Evolutionary conservation across 495 filamentous ascomycete genomes (phyloP), one percentile per base, ranked within the genome.

Genomic region (Mycothermus thermophilus): DNA sequence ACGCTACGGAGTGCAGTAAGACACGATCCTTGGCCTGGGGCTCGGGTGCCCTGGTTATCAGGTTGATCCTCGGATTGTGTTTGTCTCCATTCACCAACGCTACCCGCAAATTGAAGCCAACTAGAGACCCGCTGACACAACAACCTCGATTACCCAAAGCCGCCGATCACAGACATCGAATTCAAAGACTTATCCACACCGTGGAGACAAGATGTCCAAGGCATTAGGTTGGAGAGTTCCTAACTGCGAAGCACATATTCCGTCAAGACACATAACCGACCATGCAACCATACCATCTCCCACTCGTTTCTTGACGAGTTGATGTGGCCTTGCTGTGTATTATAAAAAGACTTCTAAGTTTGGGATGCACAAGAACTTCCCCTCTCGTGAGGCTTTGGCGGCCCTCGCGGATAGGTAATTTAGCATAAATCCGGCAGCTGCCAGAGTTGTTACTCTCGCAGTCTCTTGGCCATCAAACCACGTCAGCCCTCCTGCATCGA

Each of bases 351-450:
- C n/a, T n/a, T n/a, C n/a, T n/a, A n/a, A 11, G 11, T 25, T 25
- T 25, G 22, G 11, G 11, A 6, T 25, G 6, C 22, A 11, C 22
- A 25, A 11, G 11, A 6, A 25, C 22, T 6, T 25, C 6, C 6
- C 11, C 22, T 25, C 22, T 6, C 6, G 11, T 11, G 22, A 25
- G 22, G 11, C 11, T 11, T 25, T 25, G 11, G 22, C 22, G 22
- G 11, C 6, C 6, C 22, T 25, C 11, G 6, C 11, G 6, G 11
- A 25, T 25, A 25, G 22, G 22, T 27, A 35, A 51, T 55, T 55
- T 55, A 55, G 52, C 50, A 55, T 55, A 55, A 55, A 55, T 32
- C 46, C 47, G 40, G 24, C 44, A 42, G 27, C 41, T 37, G 46
- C 30, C 41, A 43, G 38, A 36, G 38, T 40, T 23, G 50, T 37